A percentile compares a stretch with the other conserved stretches of the same genome.
These are phyloP conservation scores for Pseudotsuga menziesii DNA, from an alignment of 75 land plant genomes.

Conservation along the genomic window DNA sequence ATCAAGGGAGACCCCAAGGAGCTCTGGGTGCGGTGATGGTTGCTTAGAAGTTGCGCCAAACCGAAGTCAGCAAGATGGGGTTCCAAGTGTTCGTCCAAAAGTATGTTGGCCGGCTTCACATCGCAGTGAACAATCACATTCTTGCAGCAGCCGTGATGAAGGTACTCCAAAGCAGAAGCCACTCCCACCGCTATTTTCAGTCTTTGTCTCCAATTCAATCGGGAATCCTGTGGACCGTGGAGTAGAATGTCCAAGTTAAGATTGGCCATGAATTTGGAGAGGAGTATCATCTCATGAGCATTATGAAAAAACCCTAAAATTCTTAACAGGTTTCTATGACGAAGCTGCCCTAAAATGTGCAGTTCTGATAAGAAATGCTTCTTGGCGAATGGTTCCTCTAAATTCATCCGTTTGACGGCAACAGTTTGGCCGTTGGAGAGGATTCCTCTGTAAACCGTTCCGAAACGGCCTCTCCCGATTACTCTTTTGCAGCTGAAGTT, in stretches of 20 bases:
- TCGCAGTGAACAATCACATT: slow-evolving; percentile 62
- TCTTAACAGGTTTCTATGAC: slow-evolving; percentile 61
- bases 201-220: slow-evolving; percentile 36
- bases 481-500: background rate
- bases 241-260: slow-evolving; percentile 50
- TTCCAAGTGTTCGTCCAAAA: slow-evolving; percentile 57
- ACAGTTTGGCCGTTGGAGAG: slow-evolving; percentile 57
- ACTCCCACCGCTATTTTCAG: slow-evolving; percentile 39
- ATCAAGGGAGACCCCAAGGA: background rate
- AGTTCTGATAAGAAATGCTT: slow-evolving; percentile 15
- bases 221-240: slow-evolving; percentile 14
- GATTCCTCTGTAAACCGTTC: slow-evolving; percentile 31
- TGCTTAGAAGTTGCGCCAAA: slow-evolving; percentile 28
- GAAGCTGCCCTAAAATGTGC: slow-evolving; percentile 45
- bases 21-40: background rate
- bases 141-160: slow-evolving; percentile 57
- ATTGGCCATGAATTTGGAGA: slow-evolving; percentile 63
- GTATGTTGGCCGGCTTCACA: slow-evolving; percentile 40
- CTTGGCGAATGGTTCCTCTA: slow-evolving; percentile 17
- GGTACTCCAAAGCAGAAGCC: slow-evolving; percentile 49
- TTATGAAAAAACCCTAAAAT: slow-evolving; percentile 65
- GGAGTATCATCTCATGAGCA: slow-evolving; percentile 30
- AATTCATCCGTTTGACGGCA: slow-evolving; percentile 43
- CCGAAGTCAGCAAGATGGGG: slow-evolving; percentile 55
- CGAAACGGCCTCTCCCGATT: background rate